Conservation (phyloP, 139 green algal species). For the Diplosphaera chodatii region DNA sequence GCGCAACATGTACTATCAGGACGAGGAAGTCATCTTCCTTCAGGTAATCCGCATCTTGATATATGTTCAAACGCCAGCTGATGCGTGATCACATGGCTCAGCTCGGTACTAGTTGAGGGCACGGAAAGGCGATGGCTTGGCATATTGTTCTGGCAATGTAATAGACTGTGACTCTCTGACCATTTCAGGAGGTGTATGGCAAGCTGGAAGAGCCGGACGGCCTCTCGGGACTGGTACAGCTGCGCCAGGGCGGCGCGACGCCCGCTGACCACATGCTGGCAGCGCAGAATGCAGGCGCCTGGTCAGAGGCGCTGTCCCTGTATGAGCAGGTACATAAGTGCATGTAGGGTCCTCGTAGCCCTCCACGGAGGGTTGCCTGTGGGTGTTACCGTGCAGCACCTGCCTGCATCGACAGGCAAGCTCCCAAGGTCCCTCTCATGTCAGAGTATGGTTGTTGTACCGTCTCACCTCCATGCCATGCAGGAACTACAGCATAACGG, state of each 20-base stretch:
- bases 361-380: too few relatives aligned
- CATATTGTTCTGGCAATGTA: too few relatives aligned
- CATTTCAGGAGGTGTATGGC: conserved; percentile 72
- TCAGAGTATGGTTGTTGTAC: too few relatives aligned
- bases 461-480: too few relatives aligned
- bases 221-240: conserved; percentile 64
- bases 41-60: conserved; percentile 14
- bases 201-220: conserved; percentile 89
- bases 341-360: too few relatives aligned
- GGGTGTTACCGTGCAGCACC: too few relatives aligned
- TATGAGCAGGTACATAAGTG: conserved; percentile 81
- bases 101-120: too few relatives aligned
- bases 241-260: conserved; percentile 50
- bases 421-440: too few relatives aligned
- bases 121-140: too few relatives aligned
- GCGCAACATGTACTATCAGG: conserved; percentile 31
- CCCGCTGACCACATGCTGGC: conserved; percentile 54
- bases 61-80: too few relatives aligned
- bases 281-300: conserved; percentile 81
- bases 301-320: conserved; percentile 76
- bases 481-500: conserved; percentile 23
- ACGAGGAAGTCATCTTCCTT: conserved; percentile 77
- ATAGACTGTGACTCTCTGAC: too few relatives aligned
- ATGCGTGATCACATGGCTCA: too few relatives aligned
- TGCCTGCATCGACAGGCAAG: not conserved